Base-by-base conservation (phyloP, 179 eudicot species). In the Beta macrorhiza region DNA sequence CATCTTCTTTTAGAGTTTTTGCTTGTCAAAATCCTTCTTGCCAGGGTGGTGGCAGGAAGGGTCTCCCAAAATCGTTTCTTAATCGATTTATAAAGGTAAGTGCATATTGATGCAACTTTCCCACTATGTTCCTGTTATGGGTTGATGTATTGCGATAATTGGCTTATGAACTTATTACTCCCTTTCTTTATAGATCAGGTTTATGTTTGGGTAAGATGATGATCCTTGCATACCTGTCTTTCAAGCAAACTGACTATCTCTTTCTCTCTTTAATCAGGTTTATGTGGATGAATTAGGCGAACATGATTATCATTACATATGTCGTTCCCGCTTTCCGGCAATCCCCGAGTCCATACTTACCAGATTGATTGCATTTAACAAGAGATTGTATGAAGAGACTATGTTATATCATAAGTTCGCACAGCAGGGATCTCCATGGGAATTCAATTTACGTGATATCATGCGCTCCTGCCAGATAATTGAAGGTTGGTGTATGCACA, bases 41-140 rank as follows among this genome's bases (percentile, higher is more conserved):
- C 84, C 99, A 96, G 87, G 99, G 99, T 13, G 98, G 99, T 67
- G 99, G 99, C 44, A 91, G 99, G 84, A 96, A 96, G 85, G 98
- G 97, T 85, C 96, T 96, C 82, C 99, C 99, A 25, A 96, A 92
- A 83, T 96, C 99, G 45, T 96, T 96, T 84, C 97, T 96, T 56
- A 96, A 96, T 84, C 92, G 98, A 57, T 96, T 96, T 84, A 91
- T 91, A 0, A 96, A 96, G 98, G 98, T 92, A 79, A 68, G 74
- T 61, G 61, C 22, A 63, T 45, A 11, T 79, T 76, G 45, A 57
- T 70, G 37, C 32, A 8, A 19, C 51, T 25, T n/a, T 15, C 45
- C 17, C 65, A 16, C 8, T 65, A 9, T 42, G 13, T 32, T 37
- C 51, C 19, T 64, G 78, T 74, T 85, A 22, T 64, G 7, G 25